phyloP scores from a whole-genome alignment of 768 basidiomycete genomes.

The Lentinus tigrinus region DNA sequence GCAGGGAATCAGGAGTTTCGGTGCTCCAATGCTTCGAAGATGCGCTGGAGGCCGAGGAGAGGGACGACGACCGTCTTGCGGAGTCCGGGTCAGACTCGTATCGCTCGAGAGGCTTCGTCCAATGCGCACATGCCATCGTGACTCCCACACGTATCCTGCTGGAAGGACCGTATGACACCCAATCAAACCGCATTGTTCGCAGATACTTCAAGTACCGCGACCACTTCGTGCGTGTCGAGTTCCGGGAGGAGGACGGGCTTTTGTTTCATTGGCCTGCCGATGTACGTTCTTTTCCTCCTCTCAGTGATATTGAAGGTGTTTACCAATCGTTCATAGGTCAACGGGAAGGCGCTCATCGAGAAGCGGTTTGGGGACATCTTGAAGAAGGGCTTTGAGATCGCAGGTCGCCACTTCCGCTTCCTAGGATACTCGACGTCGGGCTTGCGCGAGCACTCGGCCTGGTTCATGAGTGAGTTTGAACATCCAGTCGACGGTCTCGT shows the following conservation, averaged over 20 bases:
- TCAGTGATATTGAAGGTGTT: conserved; percentile 26
- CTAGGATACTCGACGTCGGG: conserved; percentile 22
- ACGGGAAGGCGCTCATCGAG: conserved; percentile 17
- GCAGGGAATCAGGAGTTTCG: conserved; percentile 39
- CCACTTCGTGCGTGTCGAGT: conserved; percentile 77
- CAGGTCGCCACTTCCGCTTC: conserved; percentile 20
- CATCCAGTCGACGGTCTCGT: conserved; percentile 11
- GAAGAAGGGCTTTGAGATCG: conserved; percentile 17
- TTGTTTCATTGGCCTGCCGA: conserved; percentile 53
- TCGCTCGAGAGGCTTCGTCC: conserved; percentile 35
- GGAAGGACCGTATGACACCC: conserved; percentile 69
- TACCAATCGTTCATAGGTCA: conserved; percentile 38
- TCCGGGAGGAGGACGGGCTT: conserved; percentile 75
- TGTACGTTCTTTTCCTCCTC: background rate
- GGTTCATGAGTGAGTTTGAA: conserved; percentile 23
- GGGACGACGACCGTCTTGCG: background rate
- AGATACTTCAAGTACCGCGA: conserved; percentile 56
- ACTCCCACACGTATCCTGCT: conserved; percentile 73
- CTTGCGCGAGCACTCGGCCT: conserved; percentile 19
- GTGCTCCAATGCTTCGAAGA: conserved; percentile 48
- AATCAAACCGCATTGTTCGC: conserved; percentile 79
- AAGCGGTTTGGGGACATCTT: conserved; percentile 21
- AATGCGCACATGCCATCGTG: conserved; percentile 66
- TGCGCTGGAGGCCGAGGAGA: conserved; percentile 21
- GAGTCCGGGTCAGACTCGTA: background rate